Conservation (phyloP, 768 basidiomycete species). For the Melanogaster broomeanus region DNA sequence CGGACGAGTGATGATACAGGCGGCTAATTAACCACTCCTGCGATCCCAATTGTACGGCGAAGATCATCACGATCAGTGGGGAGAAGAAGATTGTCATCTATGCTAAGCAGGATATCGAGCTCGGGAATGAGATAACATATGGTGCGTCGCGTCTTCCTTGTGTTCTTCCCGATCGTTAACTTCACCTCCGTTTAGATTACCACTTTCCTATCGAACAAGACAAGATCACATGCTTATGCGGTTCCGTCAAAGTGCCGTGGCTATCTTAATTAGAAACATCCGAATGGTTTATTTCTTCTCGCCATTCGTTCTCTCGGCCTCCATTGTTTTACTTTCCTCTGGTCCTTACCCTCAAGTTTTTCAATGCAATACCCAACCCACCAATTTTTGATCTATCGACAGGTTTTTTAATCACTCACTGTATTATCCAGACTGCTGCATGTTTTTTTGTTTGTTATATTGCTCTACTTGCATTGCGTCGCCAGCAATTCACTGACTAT, state of each 20-base stretch:
- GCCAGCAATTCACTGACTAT: constrained; percentile 15
- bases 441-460: constrained; percentile 3
- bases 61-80: constrained; percentile 87
- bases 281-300: background rate
- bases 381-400: constrained; percentile 11
- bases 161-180: background rate
- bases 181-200: constrained; percentile 64
- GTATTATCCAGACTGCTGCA: constrained; percentile 32
- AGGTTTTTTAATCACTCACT: constrained; percentile 22
- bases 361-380: constrained; percentile 22
- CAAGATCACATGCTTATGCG: constrained; percentile 92
- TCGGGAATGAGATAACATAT: constrained; percentile 98
- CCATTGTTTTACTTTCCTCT: background rate
- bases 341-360: background rate
- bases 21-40: constrained; percentile 99
- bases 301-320: background rate
- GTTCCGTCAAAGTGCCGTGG: constrained; percentile 91
- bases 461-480: constrained; percentile 9
- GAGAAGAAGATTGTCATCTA: constrained; percentile 99
- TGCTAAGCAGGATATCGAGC: constrained; percentile 93
- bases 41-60: constrained; percentile 90
- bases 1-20: constrained; percentile 39
- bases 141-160: constrained; percentile 54
- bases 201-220: constrained; percentile 99
- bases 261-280: constrained; percentile 80